These are phyloP conservation scores for Neotropicomus parvogracilis DNA, from an alignment of 1,284 basidiomycete species.

Conservation along the genomic window DNA sequence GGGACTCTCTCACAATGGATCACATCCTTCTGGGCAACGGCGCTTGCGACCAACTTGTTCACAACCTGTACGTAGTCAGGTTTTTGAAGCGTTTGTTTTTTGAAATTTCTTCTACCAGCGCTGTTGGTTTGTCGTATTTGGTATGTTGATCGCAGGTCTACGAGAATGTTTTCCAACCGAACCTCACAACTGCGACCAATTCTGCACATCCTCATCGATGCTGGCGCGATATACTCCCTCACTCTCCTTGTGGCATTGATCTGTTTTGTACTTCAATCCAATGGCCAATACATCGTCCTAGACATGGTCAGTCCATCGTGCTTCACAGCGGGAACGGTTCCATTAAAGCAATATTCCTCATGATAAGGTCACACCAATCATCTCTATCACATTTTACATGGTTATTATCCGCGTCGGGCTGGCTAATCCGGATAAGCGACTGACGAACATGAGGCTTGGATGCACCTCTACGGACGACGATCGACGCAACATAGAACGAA, in stretches of 20 bases:
- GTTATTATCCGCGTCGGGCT: conserved; percentile 1
- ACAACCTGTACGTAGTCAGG: not conserved
- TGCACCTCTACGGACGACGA: not conserved
- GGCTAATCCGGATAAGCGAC: not conserved
- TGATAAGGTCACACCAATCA: conserved; percentile 1
- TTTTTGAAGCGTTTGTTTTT: not conserved
- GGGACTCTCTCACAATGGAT: not conserved
- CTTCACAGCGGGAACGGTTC: not conserved
- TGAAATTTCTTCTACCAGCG: not conserved
- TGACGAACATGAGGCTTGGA: not conserved
- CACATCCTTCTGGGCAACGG: not conserved
- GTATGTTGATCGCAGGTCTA: not conserved
- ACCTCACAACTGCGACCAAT: not conserved
- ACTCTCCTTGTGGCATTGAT: conserved; percentile 1
- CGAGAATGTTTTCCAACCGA: not conserved
- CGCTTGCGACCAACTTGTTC: not conserved
- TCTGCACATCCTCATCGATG: conserved; percentile 1
- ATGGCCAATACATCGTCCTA: conserved; percentile 4
- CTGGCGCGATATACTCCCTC: conserved; percentile 1
- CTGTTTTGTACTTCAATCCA: not conserved
- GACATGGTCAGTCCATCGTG: not conserved
- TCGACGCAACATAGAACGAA: not conserved
- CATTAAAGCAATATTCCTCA: not conserved
- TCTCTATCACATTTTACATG: conserved; percentile 5
- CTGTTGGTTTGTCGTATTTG: conserved; percentile 1